These are phyloP conservation scores for Pterocarpus macrocarpus DNA, from an alignment of 306 rosid species.

Conservation along the genomic window DNA sequence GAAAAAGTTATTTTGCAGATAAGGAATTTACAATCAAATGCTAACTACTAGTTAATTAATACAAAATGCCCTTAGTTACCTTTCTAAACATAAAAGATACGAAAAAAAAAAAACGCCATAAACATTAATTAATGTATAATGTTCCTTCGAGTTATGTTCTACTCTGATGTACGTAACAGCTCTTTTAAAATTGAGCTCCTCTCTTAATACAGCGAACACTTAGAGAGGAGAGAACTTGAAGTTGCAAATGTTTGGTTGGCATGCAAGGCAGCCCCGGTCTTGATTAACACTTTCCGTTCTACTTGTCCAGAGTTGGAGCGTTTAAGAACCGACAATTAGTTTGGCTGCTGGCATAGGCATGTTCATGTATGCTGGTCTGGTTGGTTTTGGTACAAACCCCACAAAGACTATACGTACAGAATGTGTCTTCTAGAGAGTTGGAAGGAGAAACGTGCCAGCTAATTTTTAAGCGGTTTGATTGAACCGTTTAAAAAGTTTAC, in stretches of 20 bases:
- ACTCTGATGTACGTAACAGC: neutral
- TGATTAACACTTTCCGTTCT: neutral
- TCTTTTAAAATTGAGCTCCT: neutral
- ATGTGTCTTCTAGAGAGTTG: constrained; percentile 36
- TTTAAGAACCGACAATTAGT: constrained; percentile 17
- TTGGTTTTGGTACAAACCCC: constrained; percentile 58
- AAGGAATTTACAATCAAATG: neutral
- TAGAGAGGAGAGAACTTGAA: neutral
- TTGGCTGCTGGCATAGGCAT: constrained; percentile 34
- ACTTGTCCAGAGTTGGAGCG: constrained; percentile 13
- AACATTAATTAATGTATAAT: neutral
- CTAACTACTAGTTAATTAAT: neutral
- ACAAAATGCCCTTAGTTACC: neutral
- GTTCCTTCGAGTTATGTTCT: neutral
- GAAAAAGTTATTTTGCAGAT: neutral
- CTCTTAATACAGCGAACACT: neutral
- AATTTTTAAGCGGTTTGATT: neutral
- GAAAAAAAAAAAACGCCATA: no score
- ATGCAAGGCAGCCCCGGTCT: neutral
- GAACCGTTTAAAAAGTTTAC: neutral
- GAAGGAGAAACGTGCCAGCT: constrained; percentile 6
- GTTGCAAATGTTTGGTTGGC: constrained; percentile 11
- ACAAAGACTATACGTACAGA: constrained; percentile 36
- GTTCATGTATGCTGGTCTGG: constrained; percentile 43
- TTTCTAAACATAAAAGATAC: neutral